A percentile compares a stretch with the other conserved stretches of the same genome.
Conservation (phyloP, 345 rosid species). For the Lepidium didymum region DNA sequence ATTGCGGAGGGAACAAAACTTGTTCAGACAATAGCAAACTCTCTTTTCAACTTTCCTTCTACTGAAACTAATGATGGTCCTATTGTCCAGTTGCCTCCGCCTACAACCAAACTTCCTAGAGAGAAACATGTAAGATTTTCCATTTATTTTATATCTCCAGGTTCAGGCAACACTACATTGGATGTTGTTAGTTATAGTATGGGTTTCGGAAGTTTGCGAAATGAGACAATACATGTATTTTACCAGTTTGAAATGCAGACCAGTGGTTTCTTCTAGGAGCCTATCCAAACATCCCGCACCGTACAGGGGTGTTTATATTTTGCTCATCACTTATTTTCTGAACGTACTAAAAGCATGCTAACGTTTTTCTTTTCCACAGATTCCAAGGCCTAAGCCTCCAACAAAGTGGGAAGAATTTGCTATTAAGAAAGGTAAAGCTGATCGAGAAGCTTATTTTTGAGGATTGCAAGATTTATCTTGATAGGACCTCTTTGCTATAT, state of each 20-base stretch:
- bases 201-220: background rate
- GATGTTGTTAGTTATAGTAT: background rate
- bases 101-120: constrained; percentile 70
- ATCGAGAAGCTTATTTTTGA: background rate
- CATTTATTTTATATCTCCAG: background rate
- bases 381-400: constrained; percentile 34
- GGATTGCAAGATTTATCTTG: background rate
- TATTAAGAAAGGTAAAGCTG: constrained; percentile 39
- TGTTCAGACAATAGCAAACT: constrained; percentile 64
- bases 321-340: background rate
- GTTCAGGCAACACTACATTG: background rate
- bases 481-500: background rate
- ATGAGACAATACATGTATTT: background rate
- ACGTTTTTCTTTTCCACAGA: background rate
- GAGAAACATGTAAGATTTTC: constrained; percentile 62
- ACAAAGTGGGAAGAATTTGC: constrained; percentile 37
- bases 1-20: constrained; percentile 54
- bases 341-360: background rate
- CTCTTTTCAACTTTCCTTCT: constrained; percentile 68
- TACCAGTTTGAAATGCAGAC: background rate
- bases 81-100: constrained; percentile 67
- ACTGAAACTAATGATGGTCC: constrained; percentile 77
- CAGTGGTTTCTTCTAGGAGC: background rate
- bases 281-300: background rate
- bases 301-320: background rate